Base-by-base conservation (phyloP, 2,329 filamentous ascomycete species). In the Clarireedia homoeocarpa region DNA sequence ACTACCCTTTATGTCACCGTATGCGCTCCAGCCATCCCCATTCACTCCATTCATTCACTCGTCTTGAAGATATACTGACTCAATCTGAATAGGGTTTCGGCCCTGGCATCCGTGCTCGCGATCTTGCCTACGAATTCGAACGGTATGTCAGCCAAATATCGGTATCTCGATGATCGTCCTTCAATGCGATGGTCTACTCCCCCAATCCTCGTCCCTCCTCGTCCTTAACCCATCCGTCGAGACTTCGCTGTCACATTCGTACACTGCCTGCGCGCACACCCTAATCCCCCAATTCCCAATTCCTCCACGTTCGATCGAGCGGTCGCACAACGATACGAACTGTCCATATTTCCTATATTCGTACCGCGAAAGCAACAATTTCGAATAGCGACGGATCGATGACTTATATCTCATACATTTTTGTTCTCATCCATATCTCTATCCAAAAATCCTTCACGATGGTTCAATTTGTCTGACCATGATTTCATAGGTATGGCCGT, bases 41-140 rank as follows among this genome's bases (percentile, higher is more conserved):
- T 42, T 42, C 17, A 17, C 56, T 27, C 42, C 14, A 23, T 46
- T 56, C 61, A 14, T 45, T 45, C n/a, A 45, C 23, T 10, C 42
- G 17, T 45, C 6, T 12, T 53, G 24, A 39, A 52, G 51, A 51
- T 34, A 34, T 39, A 48, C 61, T 63, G 27, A 63, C 49, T 26
- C 24, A 7, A 47, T 30, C 44, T 27, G 10, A 45, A 50, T 45
- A 69, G 66, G 94, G 94, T 82, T 99, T 99, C 76, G 95, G 92
- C 83, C 91, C 96, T 77, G 91, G 92, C 75, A 96, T 92, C 74
- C 90, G 94, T 80, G 91, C 94, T 74, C 90, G 94, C 84, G 91
- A 99, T 81, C 89, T 97, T 74, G 91, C 92, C 80, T 96, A 95
- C 88, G 92, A 97, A 82, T 97, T 97, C 88, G 92, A 97, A 91